Percentiles rank a stretch among this genome's conserved stretches.
Conservation (phyloP, 805 yeast genomes). For the Grigorovia jiainica region DNA sequence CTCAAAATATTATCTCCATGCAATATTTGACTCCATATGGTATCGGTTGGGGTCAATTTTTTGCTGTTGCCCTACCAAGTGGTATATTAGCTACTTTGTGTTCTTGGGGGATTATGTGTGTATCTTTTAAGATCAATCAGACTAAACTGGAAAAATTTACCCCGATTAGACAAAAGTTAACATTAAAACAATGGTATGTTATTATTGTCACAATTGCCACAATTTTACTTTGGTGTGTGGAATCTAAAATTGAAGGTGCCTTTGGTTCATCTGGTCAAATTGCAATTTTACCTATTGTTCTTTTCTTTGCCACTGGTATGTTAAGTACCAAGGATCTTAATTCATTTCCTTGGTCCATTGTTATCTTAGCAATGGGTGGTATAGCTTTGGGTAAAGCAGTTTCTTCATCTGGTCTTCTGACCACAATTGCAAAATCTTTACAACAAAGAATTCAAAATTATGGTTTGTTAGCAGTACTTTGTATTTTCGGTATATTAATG, state of each 20-base stretch:
- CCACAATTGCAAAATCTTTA: conserved; percentile 64
- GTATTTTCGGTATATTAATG: conserved; percentile 76
- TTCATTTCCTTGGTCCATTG: conserved; percentile 94
- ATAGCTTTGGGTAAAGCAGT: conserved; percentile 91
- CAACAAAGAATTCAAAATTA: conserved; percentile 57
- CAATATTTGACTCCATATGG: conserved; percentile 63
- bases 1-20: conserved; percentile 88
- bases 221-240: conserved; percentile 82
- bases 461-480: conserved; percentile 54
- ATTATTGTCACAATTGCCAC: conserved; percentile 61
- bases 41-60: conserved; percentile 84
- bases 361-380: conserved; percentile 95
- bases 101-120: conserved; percentile 59
- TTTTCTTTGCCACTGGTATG: conserved; percentile 85
- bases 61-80: conserved; percentile 78
- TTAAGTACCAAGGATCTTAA: conserved; percentile 80
- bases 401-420: conserved; percentile 77
- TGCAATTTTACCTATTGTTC: conserved; percentile 75
- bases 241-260: conserved; percentile 55
- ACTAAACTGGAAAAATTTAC: conserved; percentile 38
- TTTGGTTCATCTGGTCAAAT: conserved; percentile 92
- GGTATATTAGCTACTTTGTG: conserved; percentile 49
- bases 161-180: conserved; percentile 56
- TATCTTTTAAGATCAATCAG: conserved; percentile 43
- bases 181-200: conserved; percentile 65